Evolutionary conservation across 2,329 filamentous ascomycete genomes (phyloP), one percentile per base, ranked within the genome.

Genomic region (Sporothrix pallida): DNA sequence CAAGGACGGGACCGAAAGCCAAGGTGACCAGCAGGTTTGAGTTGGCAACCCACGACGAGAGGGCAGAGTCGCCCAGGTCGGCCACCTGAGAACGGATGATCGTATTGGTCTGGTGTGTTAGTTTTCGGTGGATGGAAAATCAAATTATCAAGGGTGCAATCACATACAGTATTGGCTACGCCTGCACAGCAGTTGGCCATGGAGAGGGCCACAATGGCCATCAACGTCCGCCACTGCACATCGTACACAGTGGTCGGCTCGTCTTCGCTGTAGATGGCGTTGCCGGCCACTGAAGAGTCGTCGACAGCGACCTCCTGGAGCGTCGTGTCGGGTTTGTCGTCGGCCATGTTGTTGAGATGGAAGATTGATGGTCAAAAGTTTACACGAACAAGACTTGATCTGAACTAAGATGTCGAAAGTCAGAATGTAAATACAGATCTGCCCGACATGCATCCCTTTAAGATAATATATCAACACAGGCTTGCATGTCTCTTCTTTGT

Each of bases 121-220:
- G 52, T 23, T 9, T 54, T 20, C 13, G n/a, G 9, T 1, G n/a
- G n/a, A 23, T 6, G n/a, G 52, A 20, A 20, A 8, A 17, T 20
- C 2, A 20, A 54, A 20, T 54, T 9, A 17, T 20, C 2, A 20
- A 54, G n/a, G n/a, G n/a, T 1, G 13, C 10, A 6, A 48, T 5
- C n/a, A 52, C 52, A 10, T 54, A 67, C 62, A n/a, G 62, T 67
- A 9, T 67, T 67, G n/a, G 62, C 62, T 3, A 67, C 23, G 7
- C 44, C 62, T 1, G 62, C 62, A 23, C 62, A 67, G 62, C 37
- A 44, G 62, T 67, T 67, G 62, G 62, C 62, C 62, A 67, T 67
- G 42, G 62, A 67, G 42, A 67, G 62, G 3, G 62, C 42, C 20
- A 67, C 10, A n/a, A 67, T 67, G n/a, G 37, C 62, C 62, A 67